phyloP scores from a whole-genome alignment of 2,329 filamentous ascomycete genomes.

The Diplodia corticola region DNA sequence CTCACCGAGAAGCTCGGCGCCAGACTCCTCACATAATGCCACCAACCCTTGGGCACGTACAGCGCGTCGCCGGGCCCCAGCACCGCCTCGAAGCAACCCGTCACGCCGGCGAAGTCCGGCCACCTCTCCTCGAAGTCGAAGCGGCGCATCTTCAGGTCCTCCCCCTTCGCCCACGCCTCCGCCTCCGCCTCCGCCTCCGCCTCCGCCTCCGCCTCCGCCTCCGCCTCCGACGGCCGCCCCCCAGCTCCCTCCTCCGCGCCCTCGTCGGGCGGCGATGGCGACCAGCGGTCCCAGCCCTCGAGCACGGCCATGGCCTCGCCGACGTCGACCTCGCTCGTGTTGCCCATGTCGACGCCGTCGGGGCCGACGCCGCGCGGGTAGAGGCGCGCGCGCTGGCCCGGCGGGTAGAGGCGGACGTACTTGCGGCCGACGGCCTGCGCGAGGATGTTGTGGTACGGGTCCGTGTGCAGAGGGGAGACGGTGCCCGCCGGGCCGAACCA shows the following conservation, averaged over 20 bases:
- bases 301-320: slow-evolving; percentile 63
- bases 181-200: slow-evolving; percentile 22
- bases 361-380: slow-evolving; percentile 63
- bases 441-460: slow-evolving; percentile 90
- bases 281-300: slow-evolving; percentile 29
- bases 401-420: slow-evolving; percentile 86
- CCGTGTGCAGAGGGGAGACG: slow-evolving; percentile 89
- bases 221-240: slow-evolving; percentile 26
- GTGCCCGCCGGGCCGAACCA: slow-evolving; percentile 91
- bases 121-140: slow-evolving; percentile 41
- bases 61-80: slow-evolving; percentile 79
- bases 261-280: neutral
- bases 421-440: slow-evolving; percentile 87
- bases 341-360: slow-evolving; percentile 81
- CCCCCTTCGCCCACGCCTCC: slow-evolving; percentile 43
- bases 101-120: slow-evolving; percentile 56
- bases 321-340: slow-evolving; percentile 80
- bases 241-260: neutral
- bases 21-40: slow-evolving; percentile 91
- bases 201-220: slow-evolving; percentile 21
- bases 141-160: slow-evolving; percentile 42
- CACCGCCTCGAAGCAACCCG: slow-evolving; percentile 74
- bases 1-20: slow-evolving; percentile 91
- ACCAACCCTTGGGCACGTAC: slow-evolving; percentile 93
- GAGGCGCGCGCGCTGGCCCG: slow-evolving; percentile 59